Evolutionary conservation across 208 protist genomes (phyloP).

Genomic region (Leptomonas seymouri): DNA sequence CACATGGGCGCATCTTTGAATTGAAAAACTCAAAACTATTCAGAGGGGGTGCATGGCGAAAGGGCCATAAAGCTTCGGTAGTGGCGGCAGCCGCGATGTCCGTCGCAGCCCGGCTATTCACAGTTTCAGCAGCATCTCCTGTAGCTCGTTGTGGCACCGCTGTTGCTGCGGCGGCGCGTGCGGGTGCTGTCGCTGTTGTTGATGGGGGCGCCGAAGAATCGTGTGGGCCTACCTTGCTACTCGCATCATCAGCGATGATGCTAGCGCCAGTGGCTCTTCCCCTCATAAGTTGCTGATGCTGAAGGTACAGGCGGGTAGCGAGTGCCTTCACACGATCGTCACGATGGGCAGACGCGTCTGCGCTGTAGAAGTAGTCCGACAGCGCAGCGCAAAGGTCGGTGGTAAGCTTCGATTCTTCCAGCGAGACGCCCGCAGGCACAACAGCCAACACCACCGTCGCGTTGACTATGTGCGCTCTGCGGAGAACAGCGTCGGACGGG

Average conservation of each 20-base stretch:
- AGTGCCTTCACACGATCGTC: constrained; percentile 30
- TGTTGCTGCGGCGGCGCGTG: too few relatives aligned
- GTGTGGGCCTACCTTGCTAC: too few relatives aligned
- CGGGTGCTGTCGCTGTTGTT: too few relatives aligned
- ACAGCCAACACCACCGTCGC: constrained; percentile 19
- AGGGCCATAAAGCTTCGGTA: constrained; percentile 47
- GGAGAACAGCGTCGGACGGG: constrained; percentile 11
- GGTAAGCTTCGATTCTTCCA: background rate
- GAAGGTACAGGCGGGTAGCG: constrained; percentile 24
- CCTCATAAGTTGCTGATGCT: constrained; percentile 23
- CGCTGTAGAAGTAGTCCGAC: constrained; percentile 8
- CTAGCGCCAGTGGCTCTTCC: constrained; percentile 54
- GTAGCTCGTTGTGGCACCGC: too few relatives aligned
- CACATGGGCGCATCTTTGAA: constrained; percentile 43
- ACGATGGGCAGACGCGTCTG: background rate
- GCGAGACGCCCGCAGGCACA: background rate
- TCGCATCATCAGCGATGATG: background rate
- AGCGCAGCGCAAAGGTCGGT: background rate
- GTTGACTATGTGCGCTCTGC: constrained; percentile 17
- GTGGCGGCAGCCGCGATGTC: background rate
- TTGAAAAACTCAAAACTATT: constrained; percentile 48
- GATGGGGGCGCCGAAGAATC: too few relatives aligned
- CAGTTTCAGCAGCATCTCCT: background rate
- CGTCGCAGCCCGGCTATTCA: background rate
- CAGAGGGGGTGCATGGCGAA: constrained; percentile 53